These are phyloP conservation scores for Rhizopogon sp. DNA, from an alignment of 768 basidiomycete species.

Conservation along the genomic window DNA sequence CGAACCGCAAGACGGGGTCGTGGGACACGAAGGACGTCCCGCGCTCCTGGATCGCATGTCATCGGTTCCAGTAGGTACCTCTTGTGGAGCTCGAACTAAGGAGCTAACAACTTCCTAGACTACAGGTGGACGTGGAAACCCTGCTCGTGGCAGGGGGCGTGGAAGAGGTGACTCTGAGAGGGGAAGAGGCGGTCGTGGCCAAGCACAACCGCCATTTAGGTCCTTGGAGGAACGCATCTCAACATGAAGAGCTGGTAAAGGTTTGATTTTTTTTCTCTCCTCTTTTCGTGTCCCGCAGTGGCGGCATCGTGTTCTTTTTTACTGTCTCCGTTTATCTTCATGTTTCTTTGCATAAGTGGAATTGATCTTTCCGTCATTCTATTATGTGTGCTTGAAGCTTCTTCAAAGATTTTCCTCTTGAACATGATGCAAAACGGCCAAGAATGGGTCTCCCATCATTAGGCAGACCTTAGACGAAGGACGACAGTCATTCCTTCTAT, in stretches of 20 bases:
- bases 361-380: conserved; percentile 9
- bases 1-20: too few relatives aligned
- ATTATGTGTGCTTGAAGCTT: too few relatives aligned
- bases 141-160: conserved; percentile 5
- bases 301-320: background rate
- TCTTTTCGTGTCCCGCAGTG: background rate
- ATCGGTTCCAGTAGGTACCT: background rate
- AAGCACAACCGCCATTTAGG: conserved; percentile 12
- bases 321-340: background rate
- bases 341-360: background rate
- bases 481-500: too few relatives aligned
- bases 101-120: background rate
- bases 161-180: conserved; percentile 17
- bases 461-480: too few relatives aligned
- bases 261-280: background rate
- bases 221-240: conserved; percentile 16
- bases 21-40: too few relatives aligned
- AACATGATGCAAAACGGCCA: too few relatives aligned
- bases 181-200: conserved; percentile 16
- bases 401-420: too few relatives aligned
- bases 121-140: background rate
- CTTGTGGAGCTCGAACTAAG: background rate
- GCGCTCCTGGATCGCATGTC: background rate
- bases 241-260: conserved; percentile 4
- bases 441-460: too few relatives aligned